Conservation (phyloP, 73 alveolate species). For the Paramecium tetraurelia region DNA sequence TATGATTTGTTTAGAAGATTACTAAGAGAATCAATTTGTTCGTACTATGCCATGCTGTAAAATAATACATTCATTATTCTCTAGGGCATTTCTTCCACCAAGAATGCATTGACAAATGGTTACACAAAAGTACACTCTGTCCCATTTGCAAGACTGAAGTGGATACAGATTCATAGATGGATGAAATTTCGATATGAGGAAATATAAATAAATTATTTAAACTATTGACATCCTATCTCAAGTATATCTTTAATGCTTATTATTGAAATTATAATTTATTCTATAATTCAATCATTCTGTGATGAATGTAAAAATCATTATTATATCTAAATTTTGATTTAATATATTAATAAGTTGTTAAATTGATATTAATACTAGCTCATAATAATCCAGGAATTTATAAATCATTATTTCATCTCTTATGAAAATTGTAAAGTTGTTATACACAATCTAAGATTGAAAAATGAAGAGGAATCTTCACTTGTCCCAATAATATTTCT, state of each 20-base stretch:
- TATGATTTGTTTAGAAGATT: slow-evolving; percentile 20
- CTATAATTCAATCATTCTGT: no score
- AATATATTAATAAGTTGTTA: no score
- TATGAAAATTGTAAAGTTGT: not conserved
- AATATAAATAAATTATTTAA: not conserved
- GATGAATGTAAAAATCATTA: no score
- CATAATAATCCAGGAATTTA: no score
- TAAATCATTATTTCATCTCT: no score
- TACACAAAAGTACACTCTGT: slow-evolving; percentile 11
- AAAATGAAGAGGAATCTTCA: not conserved
- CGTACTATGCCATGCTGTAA: slow-evolving; percentile 51
- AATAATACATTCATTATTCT: not conserved
- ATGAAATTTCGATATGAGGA: not conserved
- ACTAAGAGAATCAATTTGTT: not conserved
- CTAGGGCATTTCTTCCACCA: slow-evolving; percentile 81
- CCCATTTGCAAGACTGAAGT: slow-evolving; percentile 61
- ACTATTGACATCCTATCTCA: not conserved
- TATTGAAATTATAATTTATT: no score
- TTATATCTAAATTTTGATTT: no score
- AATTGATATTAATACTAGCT: no score
- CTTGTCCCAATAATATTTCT: not conserved
- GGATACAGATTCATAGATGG: not conserved
- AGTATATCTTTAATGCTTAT: no score
- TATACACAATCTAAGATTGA: not conserved
- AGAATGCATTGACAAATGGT: slow-evolving; percentile 87